Evolutionary conservation across 148 eudicot genomes (phyloP), one percentile per base, ranked within the genome.

Genomic region (Polygonum maritimum): DNA sequence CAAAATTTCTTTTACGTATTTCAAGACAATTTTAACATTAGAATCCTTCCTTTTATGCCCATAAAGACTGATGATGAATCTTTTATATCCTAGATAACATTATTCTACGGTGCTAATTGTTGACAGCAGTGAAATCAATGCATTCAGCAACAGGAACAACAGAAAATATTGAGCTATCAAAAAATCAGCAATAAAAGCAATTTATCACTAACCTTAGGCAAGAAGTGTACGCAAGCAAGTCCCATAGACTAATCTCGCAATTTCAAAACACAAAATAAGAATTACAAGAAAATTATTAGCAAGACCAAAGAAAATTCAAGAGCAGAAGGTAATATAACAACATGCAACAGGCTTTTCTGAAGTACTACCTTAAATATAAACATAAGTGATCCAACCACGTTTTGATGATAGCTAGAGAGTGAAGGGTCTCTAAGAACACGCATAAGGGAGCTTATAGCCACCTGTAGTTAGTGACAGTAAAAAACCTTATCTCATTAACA

Each of bases 391-490:
- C 92, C 92, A 72, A 95, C 99, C 69, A 95, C 99, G 75, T 95
- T 90, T 77, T 90, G 97, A 79, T 95, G 99, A 80, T 92, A 90
- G 81, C 96, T 90, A 69, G 96, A 92, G 69, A 92, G 87, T 62
- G 99, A 92, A 78, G 99, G 92, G 84, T 95, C 99, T 83, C 96
- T 87, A 65, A 95, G 91, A 81, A 95, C 95, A 78, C 94, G 96
- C 97, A 95, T 90, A 75, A 95, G 97, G 13, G 96, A 92, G 84
- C 87, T 92, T 76, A 95, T 95, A 57, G 99, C 97, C 82, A 95
- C 99, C 99, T 95, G 84, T 63, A 82, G 78, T 39, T 76, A 55
- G 21, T 67, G 33, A 21, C 21, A 41, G 54, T 22, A 45, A 72
- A 45, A 71, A 6, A 41, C 19, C 5, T 38, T 70, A 38, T 16